Conservation (phyloP, 2,329 filamentous ascomycete species). For the Neofusicoccum kwambonambiense region DNA sequence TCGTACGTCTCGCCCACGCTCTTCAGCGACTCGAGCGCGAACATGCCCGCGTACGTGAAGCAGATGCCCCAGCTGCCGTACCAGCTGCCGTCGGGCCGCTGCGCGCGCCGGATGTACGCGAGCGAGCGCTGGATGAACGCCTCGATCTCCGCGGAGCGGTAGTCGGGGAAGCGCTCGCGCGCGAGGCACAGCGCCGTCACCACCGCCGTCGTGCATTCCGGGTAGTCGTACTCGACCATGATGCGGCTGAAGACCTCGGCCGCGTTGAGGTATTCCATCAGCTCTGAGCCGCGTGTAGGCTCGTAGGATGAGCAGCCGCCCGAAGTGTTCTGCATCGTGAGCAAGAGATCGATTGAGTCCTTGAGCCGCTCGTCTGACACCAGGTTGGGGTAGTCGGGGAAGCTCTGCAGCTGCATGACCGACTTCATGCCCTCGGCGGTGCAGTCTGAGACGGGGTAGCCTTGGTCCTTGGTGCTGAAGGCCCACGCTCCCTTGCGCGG, state of each 20-base stretch:
- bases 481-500: slow-evolving; percentile 91
- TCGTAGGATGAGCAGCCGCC: slow-evolving; percentile 93
- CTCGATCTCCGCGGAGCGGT: slow-evolving; percentile 73
- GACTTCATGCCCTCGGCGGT: slow-evolving; percentile 88
- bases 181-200: slow-evolving; percentile 86
- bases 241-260: slow-evolving; percentile 95
- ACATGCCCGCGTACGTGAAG: slow-evolving; percentile 97
- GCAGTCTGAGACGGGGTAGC: slow-evolving; percentile 94
- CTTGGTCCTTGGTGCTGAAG: slow-evolving; percentile 89
- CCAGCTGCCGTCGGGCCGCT: slow-evolving; percentile 85
- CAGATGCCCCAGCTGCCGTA: slow-evolving; percentile 98
- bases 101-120: slow-evolving; percentile 76
- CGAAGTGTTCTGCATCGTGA: slow-evolving; percentile 85
- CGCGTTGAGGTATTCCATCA: slow-evolving; percentile 83
- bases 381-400: slow-evolving; percentile 69
- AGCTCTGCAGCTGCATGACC: slow-evolving; percentile 78
- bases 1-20: slow-evolving; percentile 78
- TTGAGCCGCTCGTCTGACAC: slow-evolving; percentile 76
- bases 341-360: slow-evolving; percentile 84
- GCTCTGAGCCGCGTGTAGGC: slow-evolving; percentile 71
- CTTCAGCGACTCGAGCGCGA: slow-evolving; percentile 82
- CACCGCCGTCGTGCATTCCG: slow-evolving; percentile 93
- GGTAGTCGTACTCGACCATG: slow-evolving; percentile 99
- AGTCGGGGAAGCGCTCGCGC: slow-evolving; percentile 74
- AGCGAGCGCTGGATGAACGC: slow-evolving; percentile 71